Evolutionary conservation across 2,329 filamentous ascomycete genomes (phyloP), one percentile per base, ranked within the genome.

Genomic region (Madurella fahalii): DNA sequence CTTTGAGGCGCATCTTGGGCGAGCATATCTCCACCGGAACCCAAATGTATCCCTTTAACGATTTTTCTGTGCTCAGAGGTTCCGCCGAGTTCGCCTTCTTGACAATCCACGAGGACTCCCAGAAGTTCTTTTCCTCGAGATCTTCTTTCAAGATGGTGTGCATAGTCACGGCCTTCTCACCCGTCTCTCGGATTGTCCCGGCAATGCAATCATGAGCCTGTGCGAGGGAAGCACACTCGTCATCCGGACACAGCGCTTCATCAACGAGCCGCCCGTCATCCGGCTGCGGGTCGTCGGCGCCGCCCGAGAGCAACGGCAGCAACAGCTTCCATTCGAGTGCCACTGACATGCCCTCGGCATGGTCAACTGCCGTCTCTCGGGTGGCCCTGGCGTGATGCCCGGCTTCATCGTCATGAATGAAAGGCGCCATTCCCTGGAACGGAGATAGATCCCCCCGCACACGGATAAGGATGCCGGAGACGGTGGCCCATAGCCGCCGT

Each of bases 11-110:
- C 44, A 73, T 57, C 52, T 67, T 69, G 7, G 71, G 71, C 32
- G 72, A 73, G 55, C 63, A 69, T 31, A 74, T 58, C 58, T 74
- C 72, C 7, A 72, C 65, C 0, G 71, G 64, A 2, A 70, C 65
- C 64, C 67, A 71, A 15, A 64, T 30, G 32, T 68, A 67, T n/a
- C 62, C 61, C n/a, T 61, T 18, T 12, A 58, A 58, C 2, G 60
- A 56, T 9, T 53, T 57, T 34, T 70, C 64, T 9, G 60, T 57
- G 3, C 63, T 60, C 11, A 58, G 56, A 2, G 69, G 66, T 44
- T 66, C 64, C 4, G 70, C 69, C n/a, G 72, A 74, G 57, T 72
- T 73, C 39, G 72, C 68, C 50, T 68, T 70, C 54, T 74, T 73
- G 39, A 74, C 68, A 25, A 73, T 68, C 72, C 71, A 74, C 50